These are phyloP conservation scores for Torulaspora quercuum DNA, from an alignment of 805 yeast genomes.

Conservation along the genomic window DNA sequence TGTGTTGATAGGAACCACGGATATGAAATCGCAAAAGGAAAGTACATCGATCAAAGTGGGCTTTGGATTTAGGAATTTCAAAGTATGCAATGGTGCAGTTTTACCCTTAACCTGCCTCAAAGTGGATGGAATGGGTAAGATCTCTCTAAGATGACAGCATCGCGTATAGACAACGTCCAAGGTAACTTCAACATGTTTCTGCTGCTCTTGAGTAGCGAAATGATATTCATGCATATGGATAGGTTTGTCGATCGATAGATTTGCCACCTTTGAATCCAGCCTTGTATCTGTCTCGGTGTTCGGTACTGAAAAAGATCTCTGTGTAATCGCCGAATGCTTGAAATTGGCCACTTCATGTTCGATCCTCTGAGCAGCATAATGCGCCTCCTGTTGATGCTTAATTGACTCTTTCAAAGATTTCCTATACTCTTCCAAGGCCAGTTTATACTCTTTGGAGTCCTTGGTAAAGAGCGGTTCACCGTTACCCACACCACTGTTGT, in stretches of 20 bases:
- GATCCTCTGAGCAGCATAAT: conserved; percentile 62
- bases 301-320: conserved; percentile 3
- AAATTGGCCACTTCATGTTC: conserved; percentile 60
- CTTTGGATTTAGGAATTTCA: conserved; percentile 77
- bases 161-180: conserved; percentile 77
- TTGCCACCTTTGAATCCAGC: conserved; percentile 28
- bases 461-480: conserved; percentile 27
- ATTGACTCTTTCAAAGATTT: conserved; percentile 56
- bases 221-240: conserved; percentile 58
- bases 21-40: conserved; percentile 81
- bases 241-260: conserved; percentile 66
- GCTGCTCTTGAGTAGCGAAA: conserved; percentile 39
- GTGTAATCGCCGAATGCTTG: conserved; percentile 26
- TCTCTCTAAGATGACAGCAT: conserved; percentile 90
- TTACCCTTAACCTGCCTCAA: conserved; percentile 76
- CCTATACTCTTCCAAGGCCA: conserved; percentile 59
- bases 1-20: conserved; percentile 78
- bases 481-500: background rate
- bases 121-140: conserved; percentile 87
- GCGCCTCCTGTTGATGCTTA: conserved; percentile 75
- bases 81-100: conserved; percentile 64
- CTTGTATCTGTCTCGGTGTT: conserved; percentile 8
- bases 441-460: conserved; percentile 44
- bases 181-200: conserved; percentile 29
- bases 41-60: conserved; percentile 87